These are phyloP conservation scores for Arthrobotrys conoides DNA, from an alignment of 2,329 filamentous ascomycete species.

Conservation along the genomic window DNA sequence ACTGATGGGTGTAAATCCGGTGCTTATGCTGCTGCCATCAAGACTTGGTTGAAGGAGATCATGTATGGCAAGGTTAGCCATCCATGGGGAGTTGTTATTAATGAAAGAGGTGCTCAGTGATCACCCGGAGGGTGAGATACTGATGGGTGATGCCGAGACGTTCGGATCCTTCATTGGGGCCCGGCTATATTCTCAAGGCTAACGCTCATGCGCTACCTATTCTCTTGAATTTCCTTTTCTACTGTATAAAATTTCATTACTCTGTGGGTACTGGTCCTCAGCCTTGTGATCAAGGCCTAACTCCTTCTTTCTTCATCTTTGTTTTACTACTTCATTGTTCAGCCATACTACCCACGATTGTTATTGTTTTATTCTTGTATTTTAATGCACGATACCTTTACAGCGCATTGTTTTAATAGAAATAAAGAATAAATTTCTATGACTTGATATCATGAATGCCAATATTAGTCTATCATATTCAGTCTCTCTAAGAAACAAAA, in stretches of 20 bases:
- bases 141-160: constrained; percentile 1
- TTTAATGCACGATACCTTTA: constrained; percentile 58
- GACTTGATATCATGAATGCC: not conserved
- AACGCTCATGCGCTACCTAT: not conserved
- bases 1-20: constrained; percentile 70
- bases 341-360: not conserved
- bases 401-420: constrained; percentile 27
- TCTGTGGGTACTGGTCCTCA: not conserved
- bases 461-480: not conserved
- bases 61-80: constrained; percentile 81
- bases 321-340: constrained; percentile 37
- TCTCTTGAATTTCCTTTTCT: not conserved
- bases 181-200: not conserved
- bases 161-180: not conserved
- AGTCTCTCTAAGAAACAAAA: not conserved
- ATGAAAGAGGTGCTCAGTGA: constrained; percentile 69
- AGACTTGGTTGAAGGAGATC: constrained; percentile 78
- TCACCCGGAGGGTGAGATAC: not conserved
- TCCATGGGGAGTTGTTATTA: constrained; percentile 78
- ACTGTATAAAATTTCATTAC: constrained; percentile 38
- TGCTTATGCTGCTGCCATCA: constrained; percentile 75
- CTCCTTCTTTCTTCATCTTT: constrained; percentile 18
- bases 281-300: not conserved
- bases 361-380: constrained; percentile 19
- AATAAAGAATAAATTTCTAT: constrained; percentile 28